These are phyloP conservation scores for Pestalotiopsis sp. DNA, from an alignment of 2,329 filamentous ascomycete species.

Conservation along the genomic window DNA sequence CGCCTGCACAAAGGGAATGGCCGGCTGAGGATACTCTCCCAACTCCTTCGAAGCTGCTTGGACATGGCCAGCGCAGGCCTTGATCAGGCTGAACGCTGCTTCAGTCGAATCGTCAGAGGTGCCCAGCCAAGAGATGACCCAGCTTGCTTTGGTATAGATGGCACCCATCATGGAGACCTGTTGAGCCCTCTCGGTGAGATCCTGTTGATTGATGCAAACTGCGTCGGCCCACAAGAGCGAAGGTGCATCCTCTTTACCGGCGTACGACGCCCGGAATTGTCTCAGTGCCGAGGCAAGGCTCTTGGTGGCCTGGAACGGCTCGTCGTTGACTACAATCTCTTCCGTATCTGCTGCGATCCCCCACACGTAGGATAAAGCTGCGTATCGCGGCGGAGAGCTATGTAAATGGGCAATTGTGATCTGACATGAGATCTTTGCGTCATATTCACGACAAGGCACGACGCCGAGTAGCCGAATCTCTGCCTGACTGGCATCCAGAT, in stretches of 20 bases:
- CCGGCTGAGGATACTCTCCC: background rate
- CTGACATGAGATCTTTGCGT: background rate
- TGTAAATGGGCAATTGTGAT: background rate
- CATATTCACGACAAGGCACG: background rate
- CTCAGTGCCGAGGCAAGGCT: constrained; percentile 2
- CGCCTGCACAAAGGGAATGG: background rate
- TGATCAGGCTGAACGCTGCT: background rate
- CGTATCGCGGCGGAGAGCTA: background rate
- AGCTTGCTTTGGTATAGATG: background rate
- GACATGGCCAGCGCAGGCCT: background rate
- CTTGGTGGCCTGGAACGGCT: background rate
- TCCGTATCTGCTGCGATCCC: background rate
- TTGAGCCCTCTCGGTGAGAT: background rate
- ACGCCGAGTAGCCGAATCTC: background rate
- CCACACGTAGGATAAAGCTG: constrained; percentile 5
- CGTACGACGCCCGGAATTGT: background rate
- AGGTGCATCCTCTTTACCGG: background rate
- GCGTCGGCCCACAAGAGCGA: background rate
- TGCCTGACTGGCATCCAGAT: background rate
- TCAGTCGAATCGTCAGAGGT: background rate
- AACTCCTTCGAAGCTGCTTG: background rate
- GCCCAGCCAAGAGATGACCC: background rate
- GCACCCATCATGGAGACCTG: background rate
- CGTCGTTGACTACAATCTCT: background rate
- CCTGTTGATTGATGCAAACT: background rate